Evolutionary conservation across 345 rosid genomes (phyloP).

Genomic region (Hibiscus tridactylites): DNA sequence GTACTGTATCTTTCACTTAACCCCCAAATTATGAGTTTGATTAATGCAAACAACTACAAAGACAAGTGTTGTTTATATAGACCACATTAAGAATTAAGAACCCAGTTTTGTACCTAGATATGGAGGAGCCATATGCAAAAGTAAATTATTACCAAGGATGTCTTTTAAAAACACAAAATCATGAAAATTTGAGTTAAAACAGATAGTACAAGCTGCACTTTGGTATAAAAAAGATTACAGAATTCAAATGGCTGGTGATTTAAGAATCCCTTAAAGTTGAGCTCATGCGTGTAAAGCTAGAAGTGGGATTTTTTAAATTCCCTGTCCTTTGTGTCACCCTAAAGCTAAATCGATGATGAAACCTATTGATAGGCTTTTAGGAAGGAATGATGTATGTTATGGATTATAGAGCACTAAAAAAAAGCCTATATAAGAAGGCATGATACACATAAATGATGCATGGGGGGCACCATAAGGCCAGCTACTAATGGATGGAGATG

Average conservation of each 20-base stretch:
- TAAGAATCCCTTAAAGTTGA: not conserved
- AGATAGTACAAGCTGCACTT: too few relatives aligned
- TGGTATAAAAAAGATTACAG: too few relatives aligned
- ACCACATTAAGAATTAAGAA: not conserved
- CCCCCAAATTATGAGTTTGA: not conserved
- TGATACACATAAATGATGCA: not conserved
- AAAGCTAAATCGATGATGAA: slow-evolving; percentile 13
- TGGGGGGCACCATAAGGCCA: not conserved
- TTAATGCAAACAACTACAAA: not conserved
- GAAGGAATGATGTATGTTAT: not conserved
- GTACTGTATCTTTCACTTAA: not conserved
- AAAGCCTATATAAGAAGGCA: too few relatives aligned
- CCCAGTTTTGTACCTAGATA: not conserved
- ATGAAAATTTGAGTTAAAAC: too few relatives aligned
- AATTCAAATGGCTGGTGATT: too few relatives aligned
- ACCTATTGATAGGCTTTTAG: slow-evolving; percentile 18
- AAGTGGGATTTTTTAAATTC: not conserved
- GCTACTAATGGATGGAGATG: too few relatives aligned
- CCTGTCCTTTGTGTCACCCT: not conserved
- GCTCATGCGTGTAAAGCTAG: not conserved
- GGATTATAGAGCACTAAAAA: not conserved
- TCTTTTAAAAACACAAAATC: too few relatives aligned
- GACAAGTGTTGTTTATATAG: not conserved
- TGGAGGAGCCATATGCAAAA: not conserved
- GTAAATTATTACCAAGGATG: too few relatives aligned